Evolutionary conservation across 768 basidiomycete species (phyloP), one percentile per base, ranked within the genome.

Genomic region (Galerina sulciceps): DNA sequence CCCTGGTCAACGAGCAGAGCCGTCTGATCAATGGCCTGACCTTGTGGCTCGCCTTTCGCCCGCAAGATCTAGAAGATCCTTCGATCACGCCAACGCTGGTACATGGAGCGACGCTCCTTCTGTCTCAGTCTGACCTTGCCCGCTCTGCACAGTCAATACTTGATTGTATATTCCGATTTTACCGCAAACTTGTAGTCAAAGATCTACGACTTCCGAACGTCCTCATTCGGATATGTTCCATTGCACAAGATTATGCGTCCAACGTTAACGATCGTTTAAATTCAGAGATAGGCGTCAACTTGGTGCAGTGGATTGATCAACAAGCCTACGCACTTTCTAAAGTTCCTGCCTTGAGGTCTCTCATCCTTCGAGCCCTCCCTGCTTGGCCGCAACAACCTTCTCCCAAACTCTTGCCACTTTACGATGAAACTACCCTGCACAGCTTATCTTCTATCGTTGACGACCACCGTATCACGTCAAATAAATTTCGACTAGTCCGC

Each of bases 1-100:
- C 88, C 17, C 79, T 97, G 38, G 82, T 96, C 60, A 91, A 93
- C 69, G 93, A 96, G 69, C 92, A 96, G 68, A 72, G 86, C 40
- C 86, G 96, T 11, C 75, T 88, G 26, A 67, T 95, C 40, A 88
- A 93, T 55, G 83, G 85, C 1, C 74, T 96, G 44, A 85, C 85
- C 23, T 72, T 98, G 26, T 88, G 92, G 81, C 79, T 94, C 44
- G 80, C 94, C 3, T 79, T 83, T 40, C 82, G 85, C 57, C 71
- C 77, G 44, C 69, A 79, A 23, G 79, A 83, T 44, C 87, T 93
- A 67, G 70, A 75, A 15, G 81, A 90, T 48, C 64, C 76, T 0
- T 82, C 82, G 1, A 75, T 96, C 9, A 79, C 96, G 36, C 84
- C 88, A 55, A 77, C 86, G 1, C 75, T 97, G 43, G 79, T 89